Conservation (phyloP, 371 early-diverging fungal genomes). For the Haplosporangium sp. region DNA sequence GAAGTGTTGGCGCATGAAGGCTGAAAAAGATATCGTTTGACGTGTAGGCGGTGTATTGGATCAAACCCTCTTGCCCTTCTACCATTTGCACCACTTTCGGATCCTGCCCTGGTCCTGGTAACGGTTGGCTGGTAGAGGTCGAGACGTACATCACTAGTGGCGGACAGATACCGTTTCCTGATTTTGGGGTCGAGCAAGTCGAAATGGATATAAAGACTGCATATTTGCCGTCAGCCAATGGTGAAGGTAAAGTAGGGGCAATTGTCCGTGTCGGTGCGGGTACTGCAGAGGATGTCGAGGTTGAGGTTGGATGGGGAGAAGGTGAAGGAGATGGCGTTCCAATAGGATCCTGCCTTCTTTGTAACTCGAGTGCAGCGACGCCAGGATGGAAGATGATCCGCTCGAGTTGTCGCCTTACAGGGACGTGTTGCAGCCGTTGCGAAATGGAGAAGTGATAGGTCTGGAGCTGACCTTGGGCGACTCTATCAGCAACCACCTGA, state of each 20-base stretch:
- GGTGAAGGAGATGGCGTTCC: neutral
- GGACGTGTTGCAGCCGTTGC: constrained; percentile 23
- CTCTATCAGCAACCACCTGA: constrained; percentile 34
- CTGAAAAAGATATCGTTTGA: constrained; percentile 56
- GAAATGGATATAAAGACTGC: constrained; percentile 47
- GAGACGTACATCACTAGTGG: constrained; percentile 60
- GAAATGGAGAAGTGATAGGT: constrained; percentile 43
- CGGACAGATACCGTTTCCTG: constrained; percentile 29
- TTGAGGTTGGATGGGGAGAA: neutral
- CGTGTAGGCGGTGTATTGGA: constrained; percentile 32
- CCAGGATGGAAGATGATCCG: constrained; percentile 42
- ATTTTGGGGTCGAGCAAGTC: constrained; percentile 36
- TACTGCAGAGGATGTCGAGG: constrained; percentile 3
- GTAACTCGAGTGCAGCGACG: neutral
- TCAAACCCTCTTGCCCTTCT: constrained; percentile 38
- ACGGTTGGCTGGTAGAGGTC: constrained; percentile 54
- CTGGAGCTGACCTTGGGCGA: constrained; percentile 35
- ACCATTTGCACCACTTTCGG: constrained; percentile 43
- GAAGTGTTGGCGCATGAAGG: constrained; percentile 56
- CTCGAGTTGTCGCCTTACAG: constrained; percentile 41
- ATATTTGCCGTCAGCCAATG: constrained; percentile 37
- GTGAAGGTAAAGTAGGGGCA: constrained; percentile 29
- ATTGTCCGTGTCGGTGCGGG: constrained; percentile 29
- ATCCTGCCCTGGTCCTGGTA: constrained; percentile 62
- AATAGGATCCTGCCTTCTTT: constrained; percentile 15